Evolutionary conservation across 306 rosid species (phyloP).

Genomic region (Citrullus mucosospermus): DNA sequence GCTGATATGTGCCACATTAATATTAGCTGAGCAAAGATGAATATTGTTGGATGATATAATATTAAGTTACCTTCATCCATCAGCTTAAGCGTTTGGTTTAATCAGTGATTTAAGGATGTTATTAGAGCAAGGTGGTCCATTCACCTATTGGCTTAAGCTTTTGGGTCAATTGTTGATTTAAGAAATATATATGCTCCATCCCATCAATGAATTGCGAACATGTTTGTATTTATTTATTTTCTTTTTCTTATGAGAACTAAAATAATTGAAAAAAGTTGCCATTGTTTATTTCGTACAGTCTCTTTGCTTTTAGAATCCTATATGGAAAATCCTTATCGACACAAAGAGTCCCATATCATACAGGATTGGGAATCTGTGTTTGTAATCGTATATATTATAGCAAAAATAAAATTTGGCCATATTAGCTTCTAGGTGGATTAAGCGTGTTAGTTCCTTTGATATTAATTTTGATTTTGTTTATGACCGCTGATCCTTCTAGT

Average conservation of each 20-base stretch:
- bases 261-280: not conserved
- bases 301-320: not conserved
- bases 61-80: no score
- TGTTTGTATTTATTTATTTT: not conserved
- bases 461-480: not conserved
- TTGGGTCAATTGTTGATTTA: no score
- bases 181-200: not conserved
- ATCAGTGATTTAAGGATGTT: no score
- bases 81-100: no score
- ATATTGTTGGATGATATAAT: no score
- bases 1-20: not conserved
- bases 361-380: not conserved
- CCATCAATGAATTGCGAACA: not conserved
- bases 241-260: not conserved
- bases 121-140: no score
- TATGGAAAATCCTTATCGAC: not conserved
- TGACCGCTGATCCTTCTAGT: slow-evolving; percentile 24
- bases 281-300: not conserved
- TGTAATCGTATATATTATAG: not conserved
- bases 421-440: not conserved
- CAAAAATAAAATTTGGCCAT: not conserved
- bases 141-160: no score
- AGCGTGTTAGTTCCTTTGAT: not conserved
- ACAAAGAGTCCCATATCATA: not conserved
- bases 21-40: not conserved